Evolutionary conservation across 345 rosid genomes (phyloP), one percentile per base, ranked within the genome.

Genomic region (Sisymbrium altissimum): DNA sequence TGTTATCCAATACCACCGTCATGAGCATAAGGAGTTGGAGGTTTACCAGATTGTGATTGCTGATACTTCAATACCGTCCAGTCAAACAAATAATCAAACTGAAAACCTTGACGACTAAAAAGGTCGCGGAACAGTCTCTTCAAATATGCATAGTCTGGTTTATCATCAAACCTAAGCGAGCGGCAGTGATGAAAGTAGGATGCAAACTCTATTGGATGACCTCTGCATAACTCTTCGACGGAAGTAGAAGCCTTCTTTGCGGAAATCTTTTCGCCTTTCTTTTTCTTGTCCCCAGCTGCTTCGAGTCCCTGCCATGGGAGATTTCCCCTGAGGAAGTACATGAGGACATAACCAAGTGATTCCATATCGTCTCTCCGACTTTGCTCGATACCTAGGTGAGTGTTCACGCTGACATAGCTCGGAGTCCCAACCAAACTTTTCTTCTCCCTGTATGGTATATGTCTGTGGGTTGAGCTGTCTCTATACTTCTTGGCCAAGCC

Each of bases 331-430:
- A 95, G 81, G 67, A 95, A 92, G 61, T 95, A 95, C 91, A 92
- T 84, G 50, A 95, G 91, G 44, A 92, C 95, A 70, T 87, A 95
- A 71, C 99, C 99, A 81, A 95, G 97, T 45, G 99, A 95, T 78
- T 95, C 98, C 67, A 95, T 69, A 88, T 95, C 99, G 85, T 95
- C 99, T 80, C 99, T 86, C 63, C 99, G 88, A 79, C 98, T 95
- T 87, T 90, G 99, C 86, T 95, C 99, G 68, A 95, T 92, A 55
- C 99, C 97, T 32, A 95, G 83, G 82, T 95, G 99, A 74, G 98
- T 92, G 75, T 90, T 92, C 97, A 87, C 86, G 92, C 99, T 95
- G 6, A 94, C 99, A 83, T 95, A 95, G 84, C 99, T 88, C 41
- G 98, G 96, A 66, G 99, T 95, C 75, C 99, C 98, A 9, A 86